These are phyloP conservation scores for Capsicum chinense DNA, from an alignment of 257 asterid genomes.

Conservation along the genomic window DNA sequence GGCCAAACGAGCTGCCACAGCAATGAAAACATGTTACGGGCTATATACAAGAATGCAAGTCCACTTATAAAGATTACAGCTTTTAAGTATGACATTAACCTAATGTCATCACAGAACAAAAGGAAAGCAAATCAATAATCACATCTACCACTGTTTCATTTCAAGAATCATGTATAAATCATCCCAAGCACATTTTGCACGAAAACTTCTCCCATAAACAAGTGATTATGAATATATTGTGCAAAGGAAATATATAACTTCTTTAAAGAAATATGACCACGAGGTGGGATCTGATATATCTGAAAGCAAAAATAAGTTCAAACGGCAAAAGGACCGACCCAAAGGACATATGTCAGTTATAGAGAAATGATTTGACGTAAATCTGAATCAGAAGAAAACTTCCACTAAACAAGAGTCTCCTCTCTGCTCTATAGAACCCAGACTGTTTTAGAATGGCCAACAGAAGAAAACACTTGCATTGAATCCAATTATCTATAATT, in stretches of 20 bases:
- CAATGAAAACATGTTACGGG: not conserved
- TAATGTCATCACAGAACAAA: not conserved
- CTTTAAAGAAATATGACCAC: too few species aligned
- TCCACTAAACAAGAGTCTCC: not conserved
- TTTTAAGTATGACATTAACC: not conserved
- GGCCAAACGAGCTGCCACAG: conserved; percentile 34
- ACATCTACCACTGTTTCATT: not conserved
- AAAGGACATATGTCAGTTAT: not conserved
- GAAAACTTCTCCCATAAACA: not conserved
- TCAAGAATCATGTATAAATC: conserved; percentile 12
- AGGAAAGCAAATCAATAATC: conserved; percentile 2
- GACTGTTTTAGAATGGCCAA: not conserved
- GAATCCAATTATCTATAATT: not conserved
- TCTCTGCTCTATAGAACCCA: not conserved
- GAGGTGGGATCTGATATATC: too few species aligned
- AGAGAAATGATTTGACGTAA: not conserved
- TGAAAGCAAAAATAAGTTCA: too few species aligned
- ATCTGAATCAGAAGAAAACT: not conserved
- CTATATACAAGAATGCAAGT: not conserved
- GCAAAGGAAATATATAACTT: not conserved
- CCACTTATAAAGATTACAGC: not conserved
- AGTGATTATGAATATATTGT: not conserved
- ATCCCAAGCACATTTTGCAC: not conserved
- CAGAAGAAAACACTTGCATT: not conserved
- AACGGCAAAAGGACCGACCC: too few species aligned